Percentiles rank a stretch among this genome's conserved stretches.
phyloP scores from a whole-genome alignment of 768 basidiomycete species.

The Tricholoma flavovirens region DNA sequence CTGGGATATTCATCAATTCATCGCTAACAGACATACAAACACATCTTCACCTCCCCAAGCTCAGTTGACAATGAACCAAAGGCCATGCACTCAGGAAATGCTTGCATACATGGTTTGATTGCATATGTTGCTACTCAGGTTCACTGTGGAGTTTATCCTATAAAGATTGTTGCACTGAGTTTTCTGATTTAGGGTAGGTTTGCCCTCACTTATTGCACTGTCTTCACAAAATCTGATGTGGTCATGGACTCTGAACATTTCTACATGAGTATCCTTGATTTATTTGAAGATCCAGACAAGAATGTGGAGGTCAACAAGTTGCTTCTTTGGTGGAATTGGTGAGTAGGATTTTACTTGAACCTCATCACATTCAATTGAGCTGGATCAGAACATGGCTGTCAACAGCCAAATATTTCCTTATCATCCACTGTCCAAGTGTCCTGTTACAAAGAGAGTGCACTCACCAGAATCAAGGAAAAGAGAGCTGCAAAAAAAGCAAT shows the following conservation, averaged over 20 bases:
- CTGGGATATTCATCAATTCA: not conserved
- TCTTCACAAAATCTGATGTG: not conserved
- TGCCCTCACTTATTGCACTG: not conserved
- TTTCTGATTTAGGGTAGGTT: not conserved
- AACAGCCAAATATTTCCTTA: not conserved
- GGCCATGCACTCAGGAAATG: not conserved
- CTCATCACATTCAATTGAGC: not conserved
- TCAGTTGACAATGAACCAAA: conserved; percentile 1
- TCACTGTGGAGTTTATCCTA: not conserved
- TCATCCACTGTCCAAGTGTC: not conserved
- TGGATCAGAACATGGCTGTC: not conserved
- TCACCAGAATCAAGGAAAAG: not conserved
- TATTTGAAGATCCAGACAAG: not conserved
- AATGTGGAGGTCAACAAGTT: not conserved
- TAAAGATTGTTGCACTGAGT: no score
- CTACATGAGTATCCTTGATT: not conserved
- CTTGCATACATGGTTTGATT: not conserved
- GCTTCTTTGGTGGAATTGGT: not conserved
- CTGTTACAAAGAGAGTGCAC: not conserved
- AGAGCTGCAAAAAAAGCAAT: not conserved
- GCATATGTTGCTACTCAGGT: not conserved
- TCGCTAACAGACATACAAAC: conserved; percentile 4
- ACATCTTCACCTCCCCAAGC: conserved; percentile 7
- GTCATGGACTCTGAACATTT: not conserved
- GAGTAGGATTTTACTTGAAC: not conserved